Evolutionary conservation across 805 yeast species (phyloP).

Genomic region (Millerago galiae): DNA sequence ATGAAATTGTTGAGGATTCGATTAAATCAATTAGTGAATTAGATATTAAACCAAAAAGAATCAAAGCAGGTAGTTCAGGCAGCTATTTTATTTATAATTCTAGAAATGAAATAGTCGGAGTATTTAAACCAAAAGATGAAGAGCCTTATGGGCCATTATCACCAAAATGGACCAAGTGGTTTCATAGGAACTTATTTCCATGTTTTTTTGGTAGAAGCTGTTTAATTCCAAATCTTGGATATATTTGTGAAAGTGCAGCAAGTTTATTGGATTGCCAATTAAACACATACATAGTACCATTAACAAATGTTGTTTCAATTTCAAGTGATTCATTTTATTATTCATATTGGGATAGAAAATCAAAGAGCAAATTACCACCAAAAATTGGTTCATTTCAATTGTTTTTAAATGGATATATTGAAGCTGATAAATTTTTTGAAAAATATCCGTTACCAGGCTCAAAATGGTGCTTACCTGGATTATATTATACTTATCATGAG

Average conservation of each 20-base stretch:
- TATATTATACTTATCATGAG: conserved; percentile 3
- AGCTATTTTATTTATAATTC: conserved; percentile 50
- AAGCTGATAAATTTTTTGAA: conserved; percentile 54
- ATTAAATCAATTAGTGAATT: conserved; percentile 37
- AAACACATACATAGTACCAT: conserved; percentile 55
- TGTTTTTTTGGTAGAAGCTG: conserved; percentile 73
- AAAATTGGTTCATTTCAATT: conserved; percentile 67
- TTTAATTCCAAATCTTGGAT: conserved; percentile 65
- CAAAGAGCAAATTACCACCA: conserved; percentile 20
- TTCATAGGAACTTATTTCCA: conserved; percentile 68
- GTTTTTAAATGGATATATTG: conserved; percentile 50
- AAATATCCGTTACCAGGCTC: conserved; percentile 52
- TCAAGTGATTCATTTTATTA: conserved; percentile 33
- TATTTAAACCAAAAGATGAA: conserved; percentile 75
- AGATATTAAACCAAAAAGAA: conserved; percentile 43
- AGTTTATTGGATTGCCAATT: conserved; percentile 57
- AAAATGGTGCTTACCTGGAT: conserved; percentile 20
- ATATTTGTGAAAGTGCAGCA: conserved; percentile 68
- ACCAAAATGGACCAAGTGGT: conserved; percentile 78
- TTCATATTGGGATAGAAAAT: conserved; percentile 38
- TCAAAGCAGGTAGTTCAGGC: conserved; percentile 64
- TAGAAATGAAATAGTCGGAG: conserved; percentile 39
- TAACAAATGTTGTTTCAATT: conserved; percentile 46
- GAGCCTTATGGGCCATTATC: conserved; percentile 75
- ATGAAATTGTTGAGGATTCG: conserved; percentile 35